These are phyloP conservation scores for Orychophragmus violaceus DNA, from an alignment of 345 rosid species.

Conservation along the genomic window DNA sequence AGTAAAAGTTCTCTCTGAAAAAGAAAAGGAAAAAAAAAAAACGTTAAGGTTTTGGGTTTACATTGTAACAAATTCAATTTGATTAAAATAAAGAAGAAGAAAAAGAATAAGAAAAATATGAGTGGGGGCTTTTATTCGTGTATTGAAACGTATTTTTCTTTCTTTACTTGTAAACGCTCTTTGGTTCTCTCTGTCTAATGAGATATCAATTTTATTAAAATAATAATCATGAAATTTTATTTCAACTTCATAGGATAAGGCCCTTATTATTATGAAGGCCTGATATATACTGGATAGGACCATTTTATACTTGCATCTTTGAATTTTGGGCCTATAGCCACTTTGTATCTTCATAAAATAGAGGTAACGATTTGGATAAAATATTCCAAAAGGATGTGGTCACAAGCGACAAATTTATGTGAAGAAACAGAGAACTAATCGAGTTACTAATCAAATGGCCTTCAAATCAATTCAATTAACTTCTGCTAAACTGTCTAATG, in stretches of 20 bases:
- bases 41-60: conserved; percentile 7
- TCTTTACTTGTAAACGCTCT: background rate
- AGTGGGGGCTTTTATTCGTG: conserved; percentile 22
- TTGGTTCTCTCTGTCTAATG: conserved; percentile 3
- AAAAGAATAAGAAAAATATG: conserved; percentile 1
- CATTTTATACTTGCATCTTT: background rate
- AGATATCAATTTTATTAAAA: background rate
- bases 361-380: background rate
- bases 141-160: background rate
- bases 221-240: background rate
- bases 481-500: background rate
- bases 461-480: conserved; percentile 11
- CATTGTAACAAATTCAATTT: conserved; percentile 13
- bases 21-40: background rate
- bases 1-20: background rate
- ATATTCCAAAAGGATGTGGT: background rate
- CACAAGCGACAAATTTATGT: background rate
- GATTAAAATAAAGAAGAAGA: background rate
- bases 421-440: background rate
- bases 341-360: background rate
- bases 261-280: background rate
- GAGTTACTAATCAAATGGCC: background rate
- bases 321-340: background rate
- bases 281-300: background rate
- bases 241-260: background rate